Evolutionary conservation across 2,329 filamentous ascomycete species (phyloP), one percentile per base, ranked within the genome.

Genomic region (Shiraia sp.): DNA sequence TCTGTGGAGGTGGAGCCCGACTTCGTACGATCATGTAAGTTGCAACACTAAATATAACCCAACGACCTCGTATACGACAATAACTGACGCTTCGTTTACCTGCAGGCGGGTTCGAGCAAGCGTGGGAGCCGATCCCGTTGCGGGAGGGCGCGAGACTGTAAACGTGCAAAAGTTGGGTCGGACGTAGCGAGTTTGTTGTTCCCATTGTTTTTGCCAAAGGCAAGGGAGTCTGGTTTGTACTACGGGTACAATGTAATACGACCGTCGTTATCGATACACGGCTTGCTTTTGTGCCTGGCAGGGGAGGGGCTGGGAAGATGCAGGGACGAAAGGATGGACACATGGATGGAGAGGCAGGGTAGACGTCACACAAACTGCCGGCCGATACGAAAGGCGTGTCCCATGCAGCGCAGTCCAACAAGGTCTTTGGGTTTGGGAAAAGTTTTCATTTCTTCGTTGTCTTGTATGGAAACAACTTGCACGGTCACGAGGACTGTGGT

Each of bases 11-110:
- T 68, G 1, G 77, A 75, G 3, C 64, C 66, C 1, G 68, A 61
- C 22, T 90, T 85, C 85, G 79, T 87, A 10, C 72, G 81, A 15
- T 77, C 75, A 32, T 75, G 77, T 29, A 8, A 22, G 19, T n/a
- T 22, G 19, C 19, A 8, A 8, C 19, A 4, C 19, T 5, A 22
- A 22, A 22, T 22, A 22, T 22, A 22, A 22, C 19, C n/a, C n/a
- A n/a, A n/a, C n/a, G n/a, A n/a, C n/a, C n/a, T n/a, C n/a, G n/a
- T 22, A 22, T 8, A 22, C 19, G 19, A 22, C 19, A 8, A 22
- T 5, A 22, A 22, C 19, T 22, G 19, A 22, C 19, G n/a, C n/a
- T n/a, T n/a, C 19, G 8, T 22, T 8, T 22, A 22, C 19, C 19
- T 22, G 19, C 19, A 22, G 19, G 19, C 19, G 87, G 86, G 0